These are phyloP conservation scores for Boletus semigastroideus DNA, from an alignment of 1,284 basidiomycete species.

Conservation along the genomic window DNA sequence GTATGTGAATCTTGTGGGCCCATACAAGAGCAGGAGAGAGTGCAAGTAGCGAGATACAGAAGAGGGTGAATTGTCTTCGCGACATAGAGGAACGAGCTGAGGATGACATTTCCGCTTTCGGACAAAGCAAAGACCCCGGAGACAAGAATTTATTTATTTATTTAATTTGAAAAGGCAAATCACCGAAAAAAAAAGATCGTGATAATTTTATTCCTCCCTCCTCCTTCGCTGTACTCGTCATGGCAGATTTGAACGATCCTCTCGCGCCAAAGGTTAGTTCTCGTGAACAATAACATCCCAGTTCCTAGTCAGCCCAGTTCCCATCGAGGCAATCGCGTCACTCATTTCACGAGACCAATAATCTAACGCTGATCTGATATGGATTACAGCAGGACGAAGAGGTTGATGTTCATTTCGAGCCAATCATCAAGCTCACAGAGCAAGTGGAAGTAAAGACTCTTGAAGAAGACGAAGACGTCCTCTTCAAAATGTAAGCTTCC, in stretches of 20 bases:
- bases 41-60: conserved; percentile 43
- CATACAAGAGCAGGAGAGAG: conserved; percentile 45
- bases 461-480: conserved; percentile 92
- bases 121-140: conserved; percentile 23
- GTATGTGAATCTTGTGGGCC: conserved; percentile 70
- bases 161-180: too few relatives aligned
- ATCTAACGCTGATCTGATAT: conserved; percentile 29
- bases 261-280: conserved; percentile 65
- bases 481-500: conserved; percentile 93
- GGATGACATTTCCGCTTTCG: conserved; percentile 12
- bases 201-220: conserved; percentile 34
- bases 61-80: conserved; percentile 20
- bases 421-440: conserved; percentile 96
- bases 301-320: conserved; percentile 1
- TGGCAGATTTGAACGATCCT: conserved; percentile 65
- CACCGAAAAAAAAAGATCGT: conserved; percentile 20
- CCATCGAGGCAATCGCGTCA: conserved; percentile 34
- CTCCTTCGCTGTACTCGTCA: conserved; percentile 35
- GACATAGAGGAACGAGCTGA: conserved; percentile 19
- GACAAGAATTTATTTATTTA: conserved; percentile 19
- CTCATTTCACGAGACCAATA: conserved; percentile 22
- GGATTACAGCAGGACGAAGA: conserved; percentile 69
- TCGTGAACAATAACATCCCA: conserved; percentile 1
- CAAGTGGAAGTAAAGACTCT: conserved; percentile 93
- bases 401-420: conserved; percentile 91